Evolutionary conservation across 805 yeast species (phyloP).

Genomic region (Saturnispora hagleri): DNA sequence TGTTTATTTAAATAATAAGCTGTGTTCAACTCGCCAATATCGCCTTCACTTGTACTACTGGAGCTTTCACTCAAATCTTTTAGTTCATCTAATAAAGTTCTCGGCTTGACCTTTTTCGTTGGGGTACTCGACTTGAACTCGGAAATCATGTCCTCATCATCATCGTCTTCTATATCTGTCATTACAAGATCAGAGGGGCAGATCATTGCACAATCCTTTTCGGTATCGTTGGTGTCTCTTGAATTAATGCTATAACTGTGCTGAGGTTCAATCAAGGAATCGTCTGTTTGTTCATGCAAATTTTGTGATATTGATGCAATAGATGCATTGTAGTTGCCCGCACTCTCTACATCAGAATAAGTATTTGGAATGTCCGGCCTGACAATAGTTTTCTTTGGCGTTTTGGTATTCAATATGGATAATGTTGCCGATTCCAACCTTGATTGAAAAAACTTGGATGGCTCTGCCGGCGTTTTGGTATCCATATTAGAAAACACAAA

Average conservation of each 20-base stretch:
- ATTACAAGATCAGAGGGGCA: constrained; percentile 8
- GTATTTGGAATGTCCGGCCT: constrained; percentile 2
- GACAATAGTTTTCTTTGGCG: background rate
- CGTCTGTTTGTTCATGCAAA: background rate
- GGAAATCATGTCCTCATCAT: background rate
- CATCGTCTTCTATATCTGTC: constrained; percentile 7
- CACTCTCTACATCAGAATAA: constrained; percentile 11
- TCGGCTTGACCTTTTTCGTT: constrained; percentile 1
- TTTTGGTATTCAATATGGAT: constrained; percentile 9
- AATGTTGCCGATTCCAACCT: constrained; percentile 13
- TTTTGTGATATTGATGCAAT: background rate
- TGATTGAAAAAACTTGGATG: constrained; percentile 1
- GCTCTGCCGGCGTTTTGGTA: background rate
- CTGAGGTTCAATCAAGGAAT: constrained; percentile 1
- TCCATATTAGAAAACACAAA: constrained; percentile 14
- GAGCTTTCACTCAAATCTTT: background rate
- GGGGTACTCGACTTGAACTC: constrained; percentile 6
- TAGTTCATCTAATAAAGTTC: constrained; percentile 1
- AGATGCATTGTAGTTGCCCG: constrained; percentile 2
- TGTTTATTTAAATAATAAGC: constrained; percentile 9
- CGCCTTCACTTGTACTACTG: constrained; percentile 19
- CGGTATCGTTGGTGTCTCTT: background rate
- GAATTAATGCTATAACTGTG: background rate
- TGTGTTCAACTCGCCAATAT: constrained; percentile 12
- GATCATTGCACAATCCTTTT: background rate